These are phyloP conservation scores for Lodderomyces metapsilosis DNA, from an alignment of 1,139 yeast genomes.

Conservation along the genomic window DNA sequence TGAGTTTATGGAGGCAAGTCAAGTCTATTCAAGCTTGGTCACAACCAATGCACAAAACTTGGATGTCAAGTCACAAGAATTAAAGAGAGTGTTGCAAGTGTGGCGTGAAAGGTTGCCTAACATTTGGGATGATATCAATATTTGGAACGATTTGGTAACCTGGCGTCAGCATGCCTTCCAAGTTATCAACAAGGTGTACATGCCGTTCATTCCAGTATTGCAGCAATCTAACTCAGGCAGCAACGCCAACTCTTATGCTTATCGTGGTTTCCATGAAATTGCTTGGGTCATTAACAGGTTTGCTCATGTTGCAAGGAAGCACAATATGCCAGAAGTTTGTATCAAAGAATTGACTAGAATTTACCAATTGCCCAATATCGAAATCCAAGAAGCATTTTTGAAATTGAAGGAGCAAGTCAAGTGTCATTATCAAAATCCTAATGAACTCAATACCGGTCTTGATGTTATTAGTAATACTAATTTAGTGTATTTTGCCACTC, in stretches of 20 bases:
- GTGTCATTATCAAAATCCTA: conserved; percentile 87
- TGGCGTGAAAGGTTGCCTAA: conserved; percentile 98
- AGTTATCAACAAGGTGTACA: conserved; percentile 90
- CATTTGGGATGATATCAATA: conserved; percentile 93
- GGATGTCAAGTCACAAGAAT: conserved; percentile 89
- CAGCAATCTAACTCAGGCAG: conserved; percentile 73
- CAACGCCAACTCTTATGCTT: conserved; percentile 87
- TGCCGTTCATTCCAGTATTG: conserved; percentile 86
- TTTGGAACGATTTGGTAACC: conserved; percentile 96
- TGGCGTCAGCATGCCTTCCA: conserved; percentile 99
- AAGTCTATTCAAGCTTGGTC: conserved; percentile 84
- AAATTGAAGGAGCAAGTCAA: conserved; percentile 96
- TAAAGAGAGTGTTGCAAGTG: conserved; percentile 90
- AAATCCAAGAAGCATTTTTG: conserved; percentile 95
- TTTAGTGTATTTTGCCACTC: conserved; percentile 91
- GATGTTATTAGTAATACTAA: conserved; percentile 97
- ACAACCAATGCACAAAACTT: conserved; percentile 90
- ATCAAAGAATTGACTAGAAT: conserved; percentile 89
- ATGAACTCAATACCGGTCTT: conserved; percentile 87
- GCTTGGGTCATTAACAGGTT: conserved; percentile 98
- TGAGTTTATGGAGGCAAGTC: conserved; percentile 96
- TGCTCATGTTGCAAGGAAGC: conserved; percentile 98
- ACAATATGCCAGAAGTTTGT: conserved; percentile 96
- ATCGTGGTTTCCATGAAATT: conserved; percentile 96
- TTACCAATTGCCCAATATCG: conserved; percentile 94